These are phyloP conservation scores for Crithidia expoeki DNA, from an alignment of 208 protist genomes.

Conservation along the genomic window DNA sequence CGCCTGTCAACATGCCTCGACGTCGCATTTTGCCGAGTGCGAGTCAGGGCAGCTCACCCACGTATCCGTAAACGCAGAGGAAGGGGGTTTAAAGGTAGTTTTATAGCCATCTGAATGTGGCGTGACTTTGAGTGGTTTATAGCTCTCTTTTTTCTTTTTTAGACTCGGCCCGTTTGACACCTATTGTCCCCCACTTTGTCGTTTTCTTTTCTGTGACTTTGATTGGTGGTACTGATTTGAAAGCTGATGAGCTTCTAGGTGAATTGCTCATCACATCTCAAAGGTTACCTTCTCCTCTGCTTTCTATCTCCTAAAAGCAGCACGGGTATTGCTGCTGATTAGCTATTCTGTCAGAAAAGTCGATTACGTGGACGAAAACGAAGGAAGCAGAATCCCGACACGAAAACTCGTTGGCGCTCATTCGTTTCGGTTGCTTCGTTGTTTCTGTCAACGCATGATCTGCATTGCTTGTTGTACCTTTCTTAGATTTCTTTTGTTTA, in stretches of 20 bases:
- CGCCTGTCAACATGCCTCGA: conserved; percentile 33
- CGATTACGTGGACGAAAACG: not conserved
- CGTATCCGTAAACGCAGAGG: conserved; percentile 14
- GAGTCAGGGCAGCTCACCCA: not conserved
- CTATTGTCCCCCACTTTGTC: not conserved
- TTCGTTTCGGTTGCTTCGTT: too few species aligned
- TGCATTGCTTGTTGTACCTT: not conserved
- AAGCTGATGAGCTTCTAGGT: too few species aligned
- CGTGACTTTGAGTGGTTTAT: too few species aligned
- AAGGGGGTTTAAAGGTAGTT: too few species aligned
- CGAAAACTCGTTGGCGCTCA: too few species aligned
- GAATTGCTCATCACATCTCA: too few species aligned
- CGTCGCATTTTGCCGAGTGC: conserved; percentile 14
- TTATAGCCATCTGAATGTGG: too few species aligned
- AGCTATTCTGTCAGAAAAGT: too few species aligned
- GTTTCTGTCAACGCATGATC: not conserved
- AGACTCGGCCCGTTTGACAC: not conserved
- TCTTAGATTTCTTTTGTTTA: not conserved
- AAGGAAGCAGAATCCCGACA: too few species aligned
- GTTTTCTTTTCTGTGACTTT: not conserved
- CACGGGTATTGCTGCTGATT: too few species aligned
- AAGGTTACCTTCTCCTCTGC: too few species aligned
- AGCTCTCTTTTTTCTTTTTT: not conserved
- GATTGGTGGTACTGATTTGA: not conserved
- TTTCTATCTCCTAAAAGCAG: too few species aligned